A percentile compares a stretch with the other conserved stretches of the same genome.
These are phyloP conservation scores for Globisporangium splendens DNA, from an alignment of 352 stramenopile genomes.

Conservation along the genomic window DNA sequence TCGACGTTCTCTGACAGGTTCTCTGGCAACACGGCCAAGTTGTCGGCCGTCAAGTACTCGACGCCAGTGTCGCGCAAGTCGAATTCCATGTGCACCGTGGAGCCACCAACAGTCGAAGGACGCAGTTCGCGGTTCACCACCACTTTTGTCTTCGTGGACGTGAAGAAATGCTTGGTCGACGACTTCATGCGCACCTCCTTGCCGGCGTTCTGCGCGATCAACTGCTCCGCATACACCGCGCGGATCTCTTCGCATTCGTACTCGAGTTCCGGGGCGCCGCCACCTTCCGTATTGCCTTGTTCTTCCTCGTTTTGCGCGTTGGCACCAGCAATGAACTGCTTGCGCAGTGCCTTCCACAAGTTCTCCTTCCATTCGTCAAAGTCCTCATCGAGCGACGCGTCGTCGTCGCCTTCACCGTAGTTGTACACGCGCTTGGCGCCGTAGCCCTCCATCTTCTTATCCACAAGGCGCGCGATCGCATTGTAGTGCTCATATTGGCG, in stretches of 20 bases:
- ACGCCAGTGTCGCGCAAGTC: constrained; percentile 77
- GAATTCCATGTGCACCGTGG: constrained; percentile 89
- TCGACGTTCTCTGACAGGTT: constrained; percentile 84
- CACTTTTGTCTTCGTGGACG: constrained; percentile 76
- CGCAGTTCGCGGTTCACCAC: constrained; percentile 90
- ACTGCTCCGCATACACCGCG: constrained; percentile 15
- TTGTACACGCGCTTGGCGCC: constrained; percentile 84
- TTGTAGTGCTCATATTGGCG: constrained; percentile 99
- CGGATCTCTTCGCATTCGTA: constrained; percentile 54
- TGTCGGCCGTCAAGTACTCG: constrained; percentile 93
- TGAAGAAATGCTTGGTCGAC: constrained; percentile 91
- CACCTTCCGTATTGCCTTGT: background rate
- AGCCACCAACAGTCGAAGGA: constrained; percentile 67
- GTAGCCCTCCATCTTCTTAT: constrained; percentile 84
- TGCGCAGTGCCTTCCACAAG: constrained; percentile 79
- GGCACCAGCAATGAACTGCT: constrained; percentile 49
- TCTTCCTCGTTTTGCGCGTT: constrained; percentile 19
- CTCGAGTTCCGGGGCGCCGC: constrained; percentile 45
- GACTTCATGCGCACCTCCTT: constrained; percentile 54
- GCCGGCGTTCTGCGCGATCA: constrained; percentile 3
- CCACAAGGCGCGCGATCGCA: constrained; percentile 90
- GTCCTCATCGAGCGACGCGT: constrained; percentile 91
- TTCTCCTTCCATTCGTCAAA: constrained; percentile 95
- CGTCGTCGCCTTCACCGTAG: constrained; percentile 96
- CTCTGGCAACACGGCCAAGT: constrained; percentile 91